A percentile compares a stretch with the other conserved stretches of the same genome.
Evolutionary conservation across 768 basidiomycete species (phyloP).

Genomic region (Amanita polypyramis): DNA sequence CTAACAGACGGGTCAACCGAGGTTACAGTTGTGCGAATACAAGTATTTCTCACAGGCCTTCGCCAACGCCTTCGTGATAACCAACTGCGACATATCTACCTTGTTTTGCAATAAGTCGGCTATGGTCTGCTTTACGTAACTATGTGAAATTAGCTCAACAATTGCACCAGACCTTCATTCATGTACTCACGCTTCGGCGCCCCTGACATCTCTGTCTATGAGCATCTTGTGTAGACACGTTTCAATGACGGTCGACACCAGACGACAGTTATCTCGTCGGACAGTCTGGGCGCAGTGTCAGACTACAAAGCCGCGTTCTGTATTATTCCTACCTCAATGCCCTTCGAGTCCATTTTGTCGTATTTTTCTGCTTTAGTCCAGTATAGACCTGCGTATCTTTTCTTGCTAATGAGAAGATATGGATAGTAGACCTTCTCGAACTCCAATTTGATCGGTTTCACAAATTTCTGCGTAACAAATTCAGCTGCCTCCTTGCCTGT

Average conservation of each 20-base stretch:
- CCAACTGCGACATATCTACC: constrained; percentile 97
- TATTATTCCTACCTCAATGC: constrained; percentile 71
- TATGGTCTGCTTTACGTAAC: constrained; percentile 90
- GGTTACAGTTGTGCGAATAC: neutral
- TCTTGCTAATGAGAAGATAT: constrained; percentile 96
- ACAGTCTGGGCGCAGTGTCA: constrained; percentile 59
- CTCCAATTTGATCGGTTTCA: constrained; percentile 95
- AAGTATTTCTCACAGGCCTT: constrained; percentile 52
- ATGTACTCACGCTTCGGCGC: constrained; percentile 74
- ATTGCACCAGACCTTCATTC: neutral
- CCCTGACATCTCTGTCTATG: constrained; percentile 89
- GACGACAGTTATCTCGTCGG: constrained; percentile 95
- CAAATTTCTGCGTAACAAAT: constrained; percentile 81
- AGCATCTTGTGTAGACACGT: constrained; percentile 98
- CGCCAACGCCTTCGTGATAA: constrained; percentile 94
- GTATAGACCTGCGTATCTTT: constrained; percentile 95
- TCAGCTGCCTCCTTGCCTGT: constrained; percentile 88
- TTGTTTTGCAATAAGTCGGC: constrained; percentile 93
- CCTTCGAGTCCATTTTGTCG: constrained; percentile 99
- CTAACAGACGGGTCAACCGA: constrained; percentile 24
- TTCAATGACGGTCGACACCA: constrained; percentile 96
- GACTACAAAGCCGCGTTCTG: neutral
- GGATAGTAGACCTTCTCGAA: constrained; percentile 99
- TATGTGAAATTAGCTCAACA: constrained; percentile 19
- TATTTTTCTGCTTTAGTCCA: constrained; percentile 95